Percentiles rank a stretch among this genome's conserved stretches.
Evolutionary conservation across 1,284 basidiomycete genomes (phyloP).

Genomic region (Sporisorium reilianum): DNA sequence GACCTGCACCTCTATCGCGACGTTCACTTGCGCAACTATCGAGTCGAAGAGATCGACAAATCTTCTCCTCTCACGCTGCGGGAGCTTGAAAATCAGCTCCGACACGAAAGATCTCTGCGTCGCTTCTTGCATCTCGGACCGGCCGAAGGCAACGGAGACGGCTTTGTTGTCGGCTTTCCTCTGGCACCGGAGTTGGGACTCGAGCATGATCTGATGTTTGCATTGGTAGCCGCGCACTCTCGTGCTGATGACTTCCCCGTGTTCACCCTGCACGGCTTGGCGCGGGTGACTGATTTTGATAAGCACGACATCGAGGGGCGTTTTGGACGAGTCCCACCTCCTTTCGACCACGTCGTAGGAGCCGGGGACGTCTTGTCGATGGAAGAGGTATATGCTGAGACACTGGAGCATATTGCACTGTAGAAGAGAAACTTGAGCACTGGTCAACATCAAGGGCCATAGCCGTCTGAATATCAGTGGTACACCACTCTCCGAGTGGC

Average conservation of each 20-base stretch:
- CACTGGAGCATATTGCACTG: not conserved
- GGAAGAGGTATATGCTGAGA: not conserved
- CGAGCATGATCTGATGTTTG: not conserved
- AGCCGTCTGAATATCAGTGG: no score
- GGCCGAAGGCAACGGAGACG: not conserved
- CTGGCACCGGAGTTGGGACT: not conserved
- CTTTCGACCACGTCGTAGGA: not conserved
- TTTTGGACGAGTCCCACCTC: not conserved
- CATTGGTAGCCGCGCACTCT: constrained; percentile 6
- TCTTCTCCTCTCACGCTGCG: not conserved
- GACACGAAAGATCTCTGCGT: constrained; percentile 1
- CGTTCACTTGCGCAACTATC: not conserved
- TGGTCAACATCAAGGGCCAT: not conserved
- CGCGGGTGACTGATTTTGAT: not conserved
- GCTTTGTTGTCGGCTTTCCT: not conserved
- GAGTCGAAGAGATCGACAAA: not conserved
- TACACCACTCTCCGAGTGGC: no score
- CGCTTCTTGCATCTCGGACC: constrained; percentile 9
- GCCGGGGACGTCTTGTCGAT: constrained; percentile 2
- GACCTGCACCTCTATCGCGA: not conserved
- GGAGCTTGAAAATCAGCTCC: constrained; percentile 9
- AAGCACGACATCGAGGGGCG: not conserved
- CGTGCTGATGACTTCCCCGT: not conserved
- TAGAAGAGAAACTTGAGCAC: no score
- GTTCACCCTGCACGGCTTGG: constrained; percentile 4